Base-by-base conservation (phyloP, 1,139 yeast species). In the Hemisphaericaspora subhashii region DNA sequence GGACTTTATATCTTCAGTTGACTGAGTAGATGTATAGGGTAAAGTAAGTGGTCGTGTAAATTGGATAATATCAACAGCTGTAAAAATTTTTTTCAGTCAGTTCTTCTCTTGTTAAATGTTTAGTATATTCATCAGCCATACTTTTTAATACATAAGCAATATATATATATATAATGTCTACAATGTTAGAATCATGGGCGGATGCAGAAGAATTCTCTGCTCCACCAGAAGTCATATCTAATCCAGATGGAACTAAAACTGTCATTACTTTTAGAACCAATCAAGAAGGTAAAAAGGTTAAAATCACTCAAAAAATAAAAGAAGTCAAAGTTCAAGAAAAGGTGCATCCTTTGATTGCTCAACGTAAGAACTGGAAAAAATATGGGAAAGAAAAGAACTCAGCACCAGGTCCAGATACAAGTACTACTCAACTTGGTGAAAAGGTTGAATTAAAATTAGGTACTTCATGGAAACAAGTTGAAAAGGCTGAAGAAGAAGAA, bases 341-440 rank as follows among this genome's bases (percentile, higher is more conserved):
- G 50, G 97, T 90, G 33, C 89, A 83, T 62, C 86, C 86, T 33
- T 72, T 76, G 37, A 83, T 85, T 51, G 92, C 92, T 20, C 68
- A 68, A 41, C 81, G 92, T 66, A 80, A 79, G 60, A 79, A 77
- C 52, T 85, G 90, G 92, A 54, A 57, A 31, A 86, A 86, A 64
- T 94, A 82, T 62, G 98, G 98, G 41, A 81, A 77, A 45, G 98
- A 92, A 60, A 77, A 72, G 57, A 79, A 77, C 51, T 75, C 83
- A 41, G 79, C 84, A 9, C 80, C 90, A 13, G 98, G 97, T 3
- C 96, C 96, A 41, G 94, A 88, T 65, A 73, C 81, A 43, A 77
- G 86, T 57, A 87, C 95, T 43, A 89, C 97, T n/a, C 88, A 85
- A 56, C 73, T 87, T 41, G 96, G 94, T 48, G 97, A 89, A 58